Conservation (phyloP, 2,329 filamentous ascomycete species). For the Fusarium bulbicola region DNA sequence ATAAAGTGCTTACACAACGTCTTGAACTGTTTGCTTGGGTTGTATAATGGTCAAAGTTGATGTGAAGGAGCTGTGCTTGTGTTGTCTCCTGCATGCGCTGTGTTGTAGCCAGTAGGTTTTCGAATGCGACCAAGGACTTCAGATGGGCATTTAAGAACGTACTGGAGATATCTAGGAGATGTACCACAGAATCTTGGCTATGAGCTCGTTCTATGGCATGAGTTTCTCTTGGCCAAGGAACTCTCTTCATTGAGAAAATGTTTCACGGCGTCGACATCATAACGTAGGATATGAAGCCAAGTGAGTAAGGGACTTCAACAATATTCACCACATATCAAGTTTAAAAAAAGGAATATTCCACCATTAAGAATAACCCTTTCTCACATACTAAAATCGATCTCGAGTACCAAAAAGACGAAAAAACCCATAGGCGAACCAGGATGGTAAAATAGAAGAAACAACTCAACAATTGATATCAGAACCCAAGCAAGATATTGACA, state of each 20-base stretch:
- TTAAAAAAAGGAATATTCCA: slow-evolving; percentile 40
- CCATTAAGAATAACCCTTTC: slow-evolving; percentile 44
- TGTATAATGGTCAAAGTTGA: neutral
- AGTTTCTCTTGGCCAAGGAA: no score
- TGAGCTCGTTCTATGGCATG: neutral
- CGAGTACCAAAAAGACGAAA: slow-evolving; percentile 18
- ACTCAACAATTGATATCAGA: slow-evolving; percentile 28
- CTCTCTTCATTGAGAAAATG: no score
- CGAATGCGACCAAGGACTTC: neutral
- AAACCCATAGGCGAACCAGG: slow-evolving; percentile 28
- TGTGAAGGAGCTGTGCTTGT: neutral
- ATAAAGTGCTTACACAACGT: slow-evolving; percentile 1
- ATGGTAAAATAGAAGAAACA: slow-evolving; percentile 33
- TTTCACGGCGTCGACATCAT: neutral
- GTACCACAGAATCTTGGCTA: neutral
- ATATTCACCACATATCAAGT: neutral
- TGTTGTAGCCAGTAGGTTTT: neutral
- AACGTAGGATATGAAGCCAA: neutral
- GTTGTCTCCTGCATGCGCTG: neutral
- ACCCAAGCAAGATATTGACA: slow-evolving; percentile 27
- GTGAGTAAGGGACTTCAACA: neutral
- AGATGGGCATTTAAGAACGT: neutral
- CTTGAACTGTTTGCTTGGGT: neutral
- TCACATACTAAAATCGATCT: slow-evolving; percentile 32
- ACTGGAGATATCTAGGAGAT: neutral